These are phyloP conservation scores for Microcera coccophila DNA, from an alignment of 2,329 filamentous ascomycete genomes.

Conservation along the genomic window DNA sequence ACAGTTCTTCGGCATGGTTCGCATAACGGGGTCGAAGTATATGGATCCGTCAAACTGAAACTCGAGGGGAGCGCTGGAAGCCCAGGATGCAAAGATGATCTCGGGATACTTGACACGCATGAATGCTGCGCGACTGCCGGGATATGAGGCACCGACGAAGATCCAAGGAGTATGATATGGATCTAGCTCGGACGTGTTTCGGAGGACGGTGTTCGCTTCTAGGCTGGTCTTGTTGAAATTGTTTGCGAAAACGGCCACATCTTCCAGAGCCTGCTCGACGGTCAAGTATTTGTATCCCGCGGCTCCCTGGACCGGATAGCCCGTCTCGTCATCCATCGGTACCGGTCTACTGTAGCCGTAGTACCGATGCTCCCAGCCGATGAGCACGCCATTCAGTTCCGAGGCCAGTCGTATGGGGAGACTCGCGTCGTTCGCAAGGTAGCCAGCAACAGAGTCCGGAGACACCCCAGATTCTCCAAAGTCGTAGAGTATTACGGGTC, in stretches of 20 bases:
- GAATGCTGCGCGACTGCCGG: conserved; percentile 48
- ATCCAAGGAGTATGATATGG: conserved; percentile 48
- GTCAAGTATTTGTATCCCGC: conserved; percentile 22
- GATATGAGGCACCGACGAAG: conserved; percentile 49
- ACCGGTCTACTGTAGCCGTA: conserved; percentile 23
- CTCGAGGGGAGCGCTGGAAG: conserved; percentile 48
- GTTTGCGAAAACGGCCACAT: conserved; percentile 29
- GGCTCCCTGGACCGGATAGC: conserved; percentile 6
- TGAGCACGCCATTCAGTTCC: conserved; percentile 17
- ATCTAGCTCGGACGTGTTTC: conserved; percentile 27
- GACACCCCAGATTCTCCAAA: conserved; percentile 16
- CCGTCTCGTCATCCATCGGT: conserved; percentile 12
- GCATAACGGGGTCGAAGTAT: conserved; percentile 46
- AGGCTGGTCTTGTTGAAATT: conserved; percentile 33
- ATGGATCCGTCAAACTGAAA: conserved; percentile 44
- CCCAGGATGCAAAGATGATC: conserved; percentile 48
- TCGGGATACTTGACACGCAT: conserved; percentile 43
- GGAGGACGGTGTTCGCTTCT: conserved; percentile 37
- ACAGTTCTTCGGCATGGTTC: conserved; percentile 47
- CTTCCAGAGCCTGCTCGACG: conserved; percentile 26
- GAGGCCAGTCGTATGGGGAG: conserved; percentile 18
- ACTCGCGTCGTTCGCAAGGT: conserved; percentile 12
- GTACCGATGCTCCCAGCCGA: conserved; percentile 26
- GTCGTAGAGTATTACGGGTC: conserved; percentile 24
- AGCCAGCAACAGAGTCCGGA: conserved; percentile 4